phyloP scores from a whole-genome alignment of 345 rosid species.

The Bretschneidera sinensis region DNA sequence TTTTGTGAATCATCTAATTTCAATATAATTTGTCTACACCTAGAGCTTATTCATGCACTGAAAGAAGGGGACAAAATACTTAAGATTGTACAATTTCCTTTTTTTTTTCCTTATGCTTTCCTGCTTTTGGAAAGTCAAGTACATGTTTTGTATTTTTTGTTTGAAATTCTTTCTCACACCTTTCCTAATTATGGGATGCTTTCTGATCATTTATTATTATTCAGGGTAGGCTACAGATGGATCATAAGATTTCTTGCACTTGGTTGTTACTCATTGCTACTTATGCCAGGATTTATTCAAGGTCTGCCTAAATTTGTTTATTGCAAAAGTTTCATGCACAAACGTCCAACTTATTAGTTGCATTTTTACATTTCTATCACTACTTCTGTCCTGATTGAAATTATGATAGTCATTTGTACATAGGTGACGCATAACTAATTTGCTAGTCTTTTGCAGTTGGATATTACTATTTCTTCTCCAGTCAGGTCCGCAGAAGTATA shows the following conservation, averaged over 20 bases:
- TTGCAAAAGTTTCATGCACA: not conserved
- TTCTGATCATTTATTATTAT: slow-evolving; percentile 41
- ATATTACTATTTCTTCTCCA: slow-evolving; percentile 84
- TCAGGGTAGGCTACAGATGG: slow-evolving; percentile 99
- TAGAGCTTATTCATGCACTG: not conserved
- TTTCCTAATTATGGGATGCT: slow-evolving; percentile 13
- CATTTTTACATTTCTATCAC: not conserved
- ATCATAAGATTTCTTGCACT: slow-evolving; percentile 84
- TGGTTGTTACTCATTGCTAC: slow-evolving; percentile 75
- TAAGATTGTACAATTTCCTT: not conserved
- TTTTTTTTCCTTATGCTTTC: not conserved
- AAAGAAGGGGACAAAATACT: not conserved
- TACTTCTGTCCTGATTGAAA: not conserved
- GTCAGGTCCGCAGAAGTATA: slow-evolving; percentile 65
- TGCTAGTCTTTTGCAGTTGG: slow-evolving; percentile 65
- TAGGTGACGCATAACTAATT: slow-evolving; percentile 19
- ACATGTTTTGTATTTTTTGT: not conserved
- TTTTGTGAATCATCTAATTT: too few species aligned
- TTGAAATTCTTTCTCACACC: slow-evolving; percentile 7
- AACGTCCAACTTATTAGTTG: not conserved
- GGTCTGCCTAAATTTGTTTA: slow-evolving; percentile 30
- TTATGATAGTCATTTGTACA: slow-evolving; percentile 4
- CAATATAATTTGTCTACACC: not conserved
- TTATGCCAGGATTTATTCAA: slow-evolving; percentile 94
- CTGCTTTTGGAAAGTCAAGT: too few species aligned